These are phyloP conservation scores for Naganishia friedmannii DNA, from an alignment of 768 basidiomycete genomes.

Conservation along the genomic window DNA sequence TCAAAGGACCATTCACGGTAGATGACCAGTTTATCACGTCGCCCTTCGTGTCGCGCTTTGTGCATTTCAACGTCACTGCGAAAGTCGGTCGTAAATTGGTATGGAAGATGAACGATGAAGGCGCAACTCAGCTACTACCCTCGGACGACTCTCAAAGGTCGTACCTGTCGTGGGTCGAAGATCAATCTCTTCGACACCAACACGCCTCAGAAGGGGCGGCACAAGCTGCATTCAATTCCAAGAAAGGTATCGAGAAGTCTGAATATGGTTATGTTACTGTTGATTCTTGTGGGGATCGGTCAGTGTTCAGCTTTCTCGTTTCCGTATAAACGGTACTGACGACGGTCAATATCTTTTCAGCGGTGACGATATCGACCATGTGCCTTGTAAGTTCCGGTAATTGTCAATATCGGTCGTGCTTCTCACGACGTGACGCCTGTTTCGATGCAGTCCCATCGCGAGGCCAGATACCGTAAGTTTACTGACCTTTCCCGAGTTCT, in stretches of 20 bases:
- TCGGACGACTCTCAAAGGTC: neutral
- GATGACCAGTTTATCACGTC: constrained; percentile 75
- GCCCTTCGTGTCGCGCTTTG: constrained; percentile 57
- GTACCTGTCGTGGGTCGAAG: constrained; percentile 2
- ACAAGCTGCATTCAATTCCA: constrained; percentile 18
- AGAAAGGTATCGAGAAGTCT: constrained; percentile 1
- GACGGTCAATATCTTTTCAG: constrained; percentile 34
- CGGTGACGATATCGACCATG: constrained; percentile 50
- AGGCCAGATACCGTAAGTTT: constrained; percentile 37
- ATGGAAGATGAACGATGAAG: constrained; percentile 31
- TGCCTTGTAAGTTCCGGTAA: constrained; percentile 40
- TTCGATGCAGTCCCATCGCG: constrained; percentile 34
- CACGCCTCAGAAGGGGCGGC: neutral
- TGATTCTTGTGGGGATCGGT: constrained; percentile 29
- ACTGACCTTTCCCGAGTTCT: no score
- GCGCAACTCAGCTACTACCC: constrained; percentile 29
- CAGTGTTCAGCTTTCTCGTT: constrained; percentile 19
- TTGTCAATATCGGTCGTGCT: neutral
- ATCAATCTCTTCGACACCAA: neutral
- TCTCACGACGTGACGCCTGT: neutral
- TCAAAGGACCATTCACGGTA: constrained; percentile 66
- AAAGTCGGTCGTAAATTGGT: constrained; percentile 33
- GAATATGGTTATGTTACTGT: constrained; percentile 29
- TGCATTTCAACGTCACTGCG: constrained; percentile 38
- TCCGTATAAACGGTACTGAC: constrained; percentile 39